Evolutionary conservation across 2,329 filamentous ascomycete species (phyloP), one percentile per base, ranked within the genome.

Genomic region (Teratosphaeria destructans): DNA sequence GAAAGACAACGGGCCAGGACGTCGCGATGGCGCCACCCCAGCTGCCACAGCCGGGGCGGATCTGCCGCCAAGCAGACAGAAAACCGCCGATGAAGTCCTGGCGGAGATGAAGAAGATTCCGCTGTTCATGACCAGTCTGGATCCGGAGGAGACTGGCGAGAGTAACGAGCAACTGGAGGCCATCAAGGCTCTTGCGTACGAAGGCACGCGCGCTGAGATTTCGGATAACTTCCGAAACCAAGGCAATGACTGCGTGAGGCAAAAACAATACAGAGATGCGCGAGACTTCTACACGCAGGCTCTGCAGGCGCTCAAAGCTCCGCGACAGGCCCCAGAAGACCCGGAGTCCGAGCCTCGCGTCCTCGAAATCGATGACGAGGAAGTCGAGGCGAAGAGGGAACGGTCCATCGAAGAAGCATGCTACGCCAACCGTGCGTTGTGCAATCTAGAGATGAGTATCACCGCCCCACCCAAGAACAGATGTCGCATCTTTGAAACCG

Each of bases 61-160:
- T 12, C 74, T 86, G 62, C 84, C 85, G 5, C 83, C 84, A 0
- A 76, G 75, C 4, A 83, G 85, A 77, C 81, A 81, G 19, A 79
- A 79, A 2, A 59, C 79, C 4, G 77, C 77, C 0, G 82, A 86
- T 55, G 83, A 88, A 64, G 75, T 89, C 39, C 69, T 86, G 49
- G 76, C 79, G 54, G 82, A 87, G 67, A 78, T 89, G 75, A 88
- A 87, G 69, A 83, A 85, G 64, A 81, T 82, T 55, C 94, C 94
- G 6, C 82, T 99, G 43, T 99, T 99, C 80, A 99, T 99, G 94
- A 97, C 91, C 34, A 86, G 89, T 66, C 81, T 96, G 37, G 89
- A 83, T 60, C 81, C 81, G 12, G 64, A 67, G 37, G 80, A 79
- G 57, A 49, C 19, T 10, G 43, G 43, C 43, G 81, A 80, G 60